Percentiles rank a stretch among this genome's conserved stretches.
phyloP scores from a whole-genome alignment of 176 grass and related monocot genomes.

The Chloris gayana region DNA sequence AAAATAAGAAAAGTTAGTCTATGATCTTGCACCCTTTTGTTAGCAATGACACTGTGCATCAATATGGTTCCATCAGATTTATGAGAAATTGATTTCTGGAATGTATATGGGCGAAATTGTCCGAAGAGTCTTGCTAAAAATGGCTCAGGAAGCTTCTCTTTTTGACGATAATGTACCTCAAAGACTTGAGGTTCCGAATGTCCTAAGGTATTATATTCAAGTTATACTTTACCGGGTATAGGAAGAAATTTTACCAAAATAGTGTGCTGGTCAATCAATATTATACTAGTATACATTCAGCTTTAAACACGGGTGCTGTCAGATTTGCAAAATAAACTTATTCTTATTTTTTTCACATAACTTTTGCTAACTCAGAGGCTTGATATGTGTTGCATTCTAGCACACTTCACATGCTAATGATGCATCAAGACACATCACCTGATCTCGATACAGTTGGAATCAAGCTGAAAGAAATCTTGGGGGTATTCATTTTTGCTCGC shows the following conservation, averaged over 20 bases:
- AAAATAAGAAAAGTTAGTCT: too few relatives aligned
- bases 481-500: slow-evolving; percentile 23
- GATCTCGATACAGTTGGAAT: slow-evolving; percentile 51
- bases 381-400: slow-evolving; percentile 20
- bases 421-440: slow-evolving; percentile 55
- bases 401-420: slow-evolving; percentile 51
- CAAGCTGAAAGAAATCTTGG: slow-evolving; percentile 58
- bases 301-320: not conserved
- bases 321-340: not conserved
- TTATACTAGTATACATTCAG: not conserved
- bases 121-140: slow-evolving; percentile 65
- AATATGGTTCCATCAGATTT: slow-evolving; percentile 48
- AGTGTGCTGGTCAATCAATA: not conserved
- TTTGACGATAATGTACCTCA: slow-evolving; percentile 58
- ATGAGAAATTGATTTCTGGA: slow-evolving; percentile 88
- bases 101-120: slow-evolving; percentile 92
- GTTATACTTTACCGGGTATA: not conserved
- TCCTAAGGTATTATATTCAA: slow-evolving; percentile 46
- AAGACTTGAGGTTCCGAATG: slow-evolving; percentile 63
- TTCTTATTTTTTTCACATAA: not conserved
- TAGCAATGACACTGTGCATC: not conserved
- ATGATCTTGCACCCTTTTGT: slow-evolving; percentile 3
- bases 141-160: slow-evolving; percentile 61
- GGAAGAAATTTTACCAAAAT: too few relatives aligned
- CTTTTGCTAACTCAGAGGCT: not conserved